Conservation (phyloP, 176 grass and related monocot species). For the Microstegium vimineum region DNA sequence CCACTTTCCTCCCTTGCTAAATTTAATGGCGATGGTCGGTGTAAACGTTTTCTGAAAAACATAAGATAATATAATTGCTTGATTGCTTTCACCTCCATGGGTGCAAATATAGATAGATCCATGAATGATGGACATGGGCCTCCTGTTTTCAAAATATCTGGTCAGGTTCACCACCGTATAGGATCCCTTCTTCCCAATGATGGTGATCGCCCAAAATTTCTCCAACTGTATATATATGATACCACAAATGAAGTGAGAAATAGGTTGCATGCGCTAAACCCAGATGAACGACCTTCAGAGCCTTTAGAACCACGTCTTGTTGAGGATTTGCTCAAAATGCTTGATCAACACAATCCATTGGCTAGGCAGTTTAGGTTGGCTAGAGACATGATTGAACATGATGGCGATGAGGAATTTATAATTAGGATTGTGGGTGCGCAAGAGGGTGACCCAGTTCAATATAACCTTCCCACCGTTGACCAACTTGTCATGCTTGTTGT, state of each 20-base stretch:
- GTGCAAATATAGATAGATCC: too few relatives aligned
- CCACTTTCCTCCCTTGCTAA: too few relatives aligned
- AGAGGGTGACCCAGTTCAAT: too few relatives aligned
- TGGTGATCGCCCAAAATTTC: neutral
- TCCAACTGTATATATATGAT: neutral
- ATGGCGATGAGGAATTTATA: too few relatives aligned
- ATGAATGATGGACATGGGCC: neutral
- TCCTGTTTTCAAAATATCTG: neutral
- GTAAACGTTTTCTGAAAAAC: too few relatives aligned
- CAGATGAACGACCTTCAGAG: rapidly evolving
- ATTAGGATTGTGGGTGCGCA: too few relatives aligned
- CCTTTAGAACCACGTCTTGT: rapidly evolving
- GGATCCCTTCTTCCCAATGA: neutral
- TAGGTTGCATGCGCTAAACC: neutral
- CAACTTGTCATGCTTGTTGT: too few relatives aligned
- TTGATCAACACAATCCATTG: neutral
- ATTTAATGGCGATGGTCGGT: too few relatives aligned
- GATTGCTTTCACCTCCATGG: too few relatives aligned
- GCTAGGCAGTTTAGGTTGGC: too few relatives aligned
- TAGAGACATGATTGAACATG: rapidly evolving
- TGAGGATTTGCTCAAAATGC: neutral
- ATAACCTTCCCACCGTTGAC: too few relatives aligned
- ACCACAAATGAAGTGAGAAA: neutral
- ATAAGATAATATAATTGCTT: too few relatives aligned
- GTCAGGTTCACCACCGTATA: neutral